Evolutionary conservation across 1,139 yeast species (phyloP), one percentile per base, ranked within the genome.

Genomic region (Geotrichum australiense): DNA sequence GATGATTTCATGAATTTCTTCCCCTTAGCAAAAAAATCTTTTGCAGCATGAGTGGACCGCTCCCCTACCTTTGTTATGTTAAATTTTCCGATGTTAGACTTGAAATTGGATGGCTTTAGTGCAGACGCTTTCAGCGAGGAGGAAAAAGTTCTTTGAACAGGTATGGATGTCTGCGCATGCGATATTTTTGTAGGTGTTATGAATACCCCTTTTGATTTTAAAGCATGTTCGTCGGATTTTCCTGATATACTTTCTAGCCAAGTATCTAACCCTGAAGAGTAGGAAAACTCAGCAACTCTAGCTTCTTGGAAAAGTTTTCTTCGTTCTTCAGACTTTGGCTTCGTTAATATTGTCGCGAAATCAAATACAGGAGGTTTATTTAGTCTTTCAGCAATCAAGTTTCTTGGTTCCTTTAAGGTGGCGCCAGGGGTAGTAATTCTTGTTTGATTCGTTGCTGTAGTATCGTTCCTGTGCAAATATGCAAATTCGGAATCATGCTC

Each of bases 341-440:
- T 57, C 42, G 57, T 46, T 12, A 62, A 45, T 5, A 60, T 52
- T 1, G 59, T 63, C 8, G 54, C 43, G 42, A 64, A 60, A 46
- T 63, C 66, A 30, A 62, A 55, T 19, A 45, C 51, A 1, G 67
- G 67, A 5, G 62, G 62, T 14, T 59, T 50, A 44, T 53, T 60
- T 6, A 55, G 45, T 30, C 27, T 41, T 14, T 31, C 37, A 8
- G 35, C 34, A 6, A 21, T 25, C 6, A 24, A 14, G 15, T 14
- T 6, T 2, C 21, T 23, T 14, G 35, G 25, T n/a, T 28, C 31
- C 11, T 28, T 28, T 12, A 20, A 19, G 21, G 20, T 31, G 7
- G 24, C 27, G 6, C 29, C 30, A 11, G 19, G 5, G 20, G 25
- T 27, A n/a, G 30, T 26, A 8, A 35, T 16, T 5, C 30, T 35